Evolutionary conservation across 305 asterid genomes (phyloP), one percentile per base, ranked within the genome.

Genomic region (Nicotiana rustica): DNA sequence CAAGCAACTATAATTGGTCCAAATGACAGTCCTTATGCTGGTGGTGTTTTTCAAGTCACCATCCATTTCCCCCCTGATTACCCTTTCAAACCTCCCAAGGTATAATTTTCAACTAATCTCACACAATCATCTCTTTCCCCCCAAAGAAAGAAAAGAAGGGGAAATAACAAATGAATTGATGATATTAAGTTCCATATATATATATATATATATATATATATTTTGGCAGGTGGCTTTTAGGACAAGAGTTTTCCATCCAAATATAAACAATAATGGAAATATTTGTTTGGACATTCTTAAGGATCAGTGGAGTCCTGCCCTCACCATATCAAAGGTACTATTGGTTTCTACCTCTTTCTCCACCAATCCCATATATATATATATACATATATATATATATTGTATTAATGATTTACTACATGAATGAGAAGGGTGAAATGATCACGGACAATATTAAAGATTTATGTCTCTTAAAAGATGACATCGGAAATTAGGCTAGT

Each of bases 301-400:
- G 88, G 97, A 95, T 85, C 98, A 95, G 78, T 95, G 98, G 98
- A 93, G 97, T 85, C 98, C 98, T 64, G 98, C 98, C 67, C 97
- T 95, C 84, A 95, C 98, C 91, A 93, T 95, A 67, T 95, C 98
- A 55, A 95, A 95, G 97, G 98, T 94, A 10, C 35, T 56, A 12
- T 31, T 18, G 25, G 3, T 29, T 78, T 68, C 52, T 25, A 13
- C 61, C 19, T 56, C 4, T 56, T 55, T 15, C 61, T 56, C 13
- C 17, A 3, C 55, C 41, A 4, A 1, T 56, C 6, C 61, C 2
- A 25, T 25, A 25, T 25, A 57, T 17, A 1, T 17, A n/a, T n/a
- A 25, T 25, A 25, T 25, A 25, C 1, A 25, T 1, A 25, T 25
- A 25, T 25, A 14, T 17, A 17, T 17, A 57, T 17, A 1, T 17